phyloP scores from a whole-genome alignment of 163 green algal species.

The Coccomyxa subellipsoidea region DNA sequence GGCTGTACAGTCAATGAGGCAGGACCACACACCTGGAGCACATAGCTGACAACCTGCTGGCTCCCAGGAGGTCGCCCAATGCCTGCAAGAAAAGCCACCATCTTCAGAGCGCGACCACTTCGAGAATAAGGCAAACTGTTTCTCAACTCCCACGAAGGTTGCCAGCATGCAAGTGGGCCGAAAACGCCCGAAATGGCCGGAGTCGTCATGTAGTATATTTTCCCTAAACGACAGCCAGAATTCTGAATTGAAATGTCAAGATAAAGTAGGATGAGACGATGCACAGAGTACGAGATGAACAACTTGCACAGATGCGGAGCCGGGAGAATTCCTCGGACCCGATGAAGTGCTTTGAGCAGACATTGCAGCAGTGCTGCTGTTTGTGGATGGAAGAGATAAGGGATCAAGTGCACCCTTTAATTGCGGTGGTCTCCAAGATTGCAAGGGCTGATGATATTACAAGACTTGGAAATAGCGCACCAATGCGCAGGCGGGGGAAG shows the following conservation, averaged over 20 bases:
- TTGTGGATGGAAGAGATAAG: too few relatives aligned
- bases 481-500: slow-evolving; percentile 46
- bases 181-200: not conserved
- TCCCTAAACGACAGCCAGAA: not conserved
- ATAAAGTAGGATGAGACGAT: too few relatives aligned
- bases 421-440: too few relatives aligned
- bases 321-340: too few relatives aligned
- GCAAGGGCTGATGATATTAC: too few relatives aligned
- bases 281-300: too few relatives aligned
- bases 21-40: slow-evolving; percentile 40
- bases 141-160: not conserved
- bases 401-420: too few relatives aligned
- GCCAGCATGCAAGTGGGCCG: not conserved
- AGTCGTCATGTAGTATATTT: not conserved
- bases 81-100: slow-evolving; percentile 10
- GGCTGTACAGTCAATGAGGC: too few relatives aligned
- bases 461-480: too few relatives aligned
- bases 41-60: slow-evolving; percentile 30
- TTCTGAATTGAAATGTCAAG: not conserved
- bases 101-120: not conserved
- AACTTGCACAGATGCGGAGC: too few relatives aligned
- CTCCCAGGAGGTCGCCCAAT: slow-evolving; percentile 39
- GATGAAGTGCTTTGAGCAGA: too few relatives aligned
- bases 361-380: too few relatives aligned
- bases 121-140: not conserved